Evolutionary conservation across 2,329 filamentous ascomycete genomes (phyloP).

Genomic region (Penicillium sp.): DNA sequence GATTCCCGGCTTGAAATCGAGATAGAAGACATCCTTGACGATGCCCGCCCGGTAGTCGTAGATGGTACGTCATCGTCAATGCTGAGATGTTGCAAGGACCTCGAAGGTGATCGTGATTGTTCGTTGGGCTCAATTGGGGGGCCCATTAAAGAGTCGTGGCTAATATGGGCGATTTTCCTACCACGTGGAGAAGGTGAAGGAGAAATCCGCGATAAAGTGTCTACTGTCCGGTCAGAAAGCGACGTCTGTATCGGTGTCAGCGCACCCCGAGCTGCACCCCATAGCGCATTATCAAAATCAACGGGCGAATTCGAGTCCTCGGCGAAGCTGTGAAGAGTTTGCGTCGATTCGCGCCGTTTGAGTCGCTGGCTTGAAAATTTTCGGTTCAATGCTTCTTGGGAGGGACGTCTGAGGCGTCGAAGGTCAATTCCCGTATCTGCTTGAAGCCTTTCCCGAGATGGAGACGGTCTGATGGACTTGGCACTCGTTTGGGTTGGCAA

Average conservation of each 20-base stretch:
- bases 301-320: slow-evolving; percentile 16
- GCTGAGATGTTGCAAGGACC: slow-evolving; percentile 47
- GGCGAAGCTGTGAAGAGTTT: slow-evolving; percentile 20
- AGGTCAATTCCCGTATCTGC: slow-evolving; percentile 36
- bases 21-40: slow-evolving; percentile 27
- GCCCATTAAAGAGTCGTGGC: slow-evolving; percentile 56
- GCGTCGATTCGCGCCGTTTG: slow-evolving; percentile 20
- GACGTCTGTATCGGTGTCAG: slow-evolving; percentile 29
- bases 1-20: slow-evolving; percentile 18
- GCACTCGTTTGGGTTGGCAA: slow-evolving; percentile 41
- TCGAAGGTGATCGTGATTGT: slow-evolving; percentile 35
- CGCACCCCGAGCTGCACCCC: background rate
- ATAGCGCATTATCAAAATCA: slow-evolving; percentile 12
- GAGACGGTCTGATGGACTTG: slow-evolving; percentile 44
- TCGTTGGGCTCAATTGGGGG: slow-evolving; percentile 60
- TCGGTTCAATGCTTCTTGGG: slow-evolving; percentile 31
- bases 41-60: slow-evolving; percentile 31
- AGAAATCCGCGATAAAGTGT: slow-evolving; percentile 74
- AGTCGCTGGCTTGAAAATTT: slow-evolving; percentile 7
- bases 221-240: slow-evolving; percentile 77
- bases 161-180: slow-evolving; percentile 70
- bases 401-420: slow-evolving; percentile 35
- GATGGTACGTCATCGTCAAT: slow-evolving; percentile 47
- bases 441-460: slow-evolving; percentile 46
- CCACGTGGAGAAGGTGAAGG: slow-evolving; percentile 69